Conservation (phyloP, 306 rosid genomes). For the Cyclanthera cordifolia region DNA sequence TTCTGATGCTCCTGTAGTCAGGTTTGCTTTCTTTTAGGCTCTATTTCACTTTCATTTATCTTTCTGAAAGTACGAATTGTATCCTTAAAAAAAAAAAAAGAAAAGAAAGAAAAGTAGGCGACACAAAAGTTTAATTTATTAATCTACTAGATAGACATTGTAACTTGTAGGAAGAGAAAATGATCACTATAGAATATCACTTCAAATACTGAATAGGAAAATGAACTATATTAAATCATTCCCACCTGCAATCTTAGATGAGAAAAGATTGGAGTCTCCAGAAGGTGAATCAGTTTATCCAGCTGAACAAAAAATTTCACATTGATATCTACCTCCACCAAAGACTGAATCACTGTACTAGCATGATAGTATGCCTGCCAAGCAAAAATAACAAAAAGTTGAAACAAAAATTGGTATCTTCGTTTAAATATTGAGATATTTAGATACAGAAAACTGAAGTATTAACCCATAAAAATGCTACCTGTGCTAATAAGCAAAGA, state of each 20-base stretch:
- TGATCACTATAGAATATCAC: not conserved
- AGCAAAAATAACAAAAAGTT: constrained; percentile 15
- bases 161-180: too few species aligned
- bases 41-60: too few species aligned
- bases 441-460: not conserved
- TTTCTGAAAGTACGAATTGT: too few species aligned
- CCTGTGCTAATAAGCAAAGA: constrained; percentile 95
- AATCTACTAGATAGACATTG: too few species aligned
- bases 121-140: too few species aligned
- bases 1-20: too few species aligned
- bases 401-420: not conserved
- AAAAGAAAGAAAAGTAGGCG: too few species aligned
- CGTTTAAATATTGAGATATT: not conserved
- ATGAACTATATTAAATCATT: constrained; percentile 11
- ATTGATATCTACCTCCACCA: constrained; percentile 81
- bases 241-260: constrained; percentile 91
- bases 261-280: constrained; percentile 86
- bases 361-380: constrained; percentile 87
- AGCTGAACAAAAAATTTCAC: constrained; percentile 83
- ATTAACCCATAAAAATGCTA: constrained; percentile 14
- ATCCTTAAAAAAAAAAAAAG: too few species aligned
- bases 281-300: constrained; percentile 82
- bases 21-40: too few species aligned
- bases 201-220: constrained; percentile 12
- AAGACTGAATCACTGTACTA: constrained; percentile 72